Evolutionary conservation across 352 stramenopile species (phyloP), one percentile per base, ranked within the genome.

Genomic region (Pythium dissimile): DNA sequence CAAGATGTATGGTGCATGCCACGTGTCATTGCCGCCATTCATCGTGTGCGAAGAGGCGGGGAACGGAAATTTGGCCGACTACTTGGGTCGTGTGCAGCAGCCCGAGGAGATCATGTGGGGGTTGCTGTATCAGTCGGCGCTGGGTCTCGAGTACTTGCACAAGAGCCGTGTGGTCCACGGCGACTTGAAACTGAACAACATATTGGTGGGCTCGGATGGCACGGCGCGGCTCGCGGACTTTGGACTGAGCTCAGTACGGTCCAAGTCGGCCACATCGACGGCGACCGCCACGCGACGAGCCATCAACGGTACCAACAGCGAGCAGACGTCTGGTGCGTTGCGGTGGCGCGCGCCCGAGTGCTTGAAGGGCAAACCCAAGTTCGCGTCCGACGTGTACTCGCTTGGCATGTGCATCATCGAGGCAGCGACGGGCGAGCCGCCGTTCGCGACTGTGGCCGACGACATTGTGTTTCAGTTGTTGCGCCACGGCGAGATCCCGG

Each of bases 161-260:
- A 59, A 38, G 18, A 52, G 42, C 47, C 48, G 49, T 10, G 53
- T 86, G n/a, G 61, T 95, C 2, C 85, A 96, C 53, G 75, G 80
- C 1, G 80, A 94, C 38, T 65, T 96, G 15, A 95, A 93, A 64
- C 67, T 79, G n/a, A 77, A 71, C 43, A 62, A 54, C n/a, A 41
- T 62, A 1, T 35, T 62, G 18, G 54, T 62, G 15, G 54, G 34
- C 2, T 84, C 47, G 20, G 38, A 66, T 23, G 68, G 62, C 1
- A 28, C 50, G 12, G 62, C 58, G 3, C 65, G 68, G 42, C 4
- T 75, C 2, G 39, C 59, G 0, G 68, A 68, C 23, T 73, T 75
- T 56, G 67, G 59, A 0, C 39, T 66, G 10, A 62, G 49, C 10
- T 44, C 38, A n/a, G n/a, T n/a, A n/a, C n/a, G n/a, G n/a, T n/a